These are phyloP conservation scores for Royoungia palumana DNA, from an alignment of 768 basidiomycete genomes.

Conservation along the genomic window DNA sequence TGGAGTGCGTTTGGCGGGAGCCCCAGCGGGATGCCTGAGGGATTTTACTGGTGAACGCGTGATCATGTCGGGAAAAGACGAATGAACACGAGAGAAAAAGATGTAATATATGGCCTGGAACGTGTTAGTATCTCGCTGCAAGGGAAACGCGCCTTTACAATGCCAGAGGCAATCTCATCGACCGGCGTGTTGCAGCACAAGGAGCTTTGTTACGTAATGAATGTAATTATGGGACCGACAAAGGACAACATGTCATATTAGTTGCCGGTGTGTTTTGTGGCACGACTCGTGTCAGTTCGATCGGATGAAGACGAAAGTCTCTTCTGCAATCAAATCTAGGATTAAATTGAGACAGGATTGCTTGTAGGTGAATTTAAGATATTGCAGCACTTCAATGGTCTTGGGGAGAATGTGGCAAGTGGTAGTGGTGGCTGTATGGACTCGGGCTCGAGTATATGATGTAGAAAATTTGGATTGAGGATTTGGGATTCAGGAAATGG, in stretches of 20 bases:
- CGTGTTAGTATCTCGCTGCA: background rate
- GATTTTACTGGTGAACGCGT: constrained; percentile 29
- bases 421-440: too few species aligned
- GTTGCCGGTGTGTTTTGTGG: background rate
- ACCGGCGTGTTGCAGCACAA: background rate
- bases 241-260: too few species aligned
- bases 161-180: constrained; percentile 11
- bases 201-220: too few species aligned
- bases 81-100: background rate
- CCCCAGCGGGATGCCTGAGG: constrained; percentile 6
- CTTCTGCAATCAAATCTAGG: background rate
- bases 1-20: constrained; percentile 16
- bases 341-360: constrained; percentile 1
- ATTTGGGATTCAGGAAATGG: too few species aligned
- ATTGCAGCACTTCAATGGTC: constrained; percentile 15
- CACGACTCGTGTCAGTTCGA: background rate
- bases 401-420: background rate
- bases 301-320: background rate
- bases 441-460: too few species aligned
- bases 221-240: too few species aligned
- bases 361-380: constrained; percentile 30
- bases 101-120: background rate
- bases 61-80: constrained; percentile 20
- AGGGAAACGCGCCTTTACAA: constrained; percentile 4
- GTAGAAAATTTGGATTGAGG: too few species aligned